Conservation (phyloP, 75 land plant genomes). For the Ceratopteris richardii region DNA sequence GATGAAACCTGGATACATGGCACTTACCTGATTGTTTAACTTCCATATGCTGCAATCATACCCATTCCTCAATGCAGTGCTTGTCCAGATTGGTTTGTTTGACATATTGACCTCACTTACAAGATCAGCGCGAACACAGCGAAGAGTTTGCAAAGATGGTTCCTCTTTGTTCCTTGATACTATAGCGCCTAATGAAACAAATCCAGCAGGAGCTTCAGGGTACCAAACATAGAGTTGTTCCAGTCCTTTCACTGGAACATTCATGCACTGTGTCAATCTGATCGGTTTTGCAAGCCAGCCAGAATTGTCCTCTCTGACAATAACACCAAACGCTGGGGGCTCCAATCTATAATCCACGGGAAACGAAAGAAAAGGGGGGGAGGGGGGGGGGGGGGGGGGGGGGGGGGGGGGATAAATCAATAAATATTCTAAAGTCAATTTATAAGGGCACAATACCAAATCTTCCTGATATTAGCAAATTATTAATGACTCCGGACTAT, state of each 20-base stretch:
- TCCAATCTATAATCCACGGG: conserved; percentile 50
- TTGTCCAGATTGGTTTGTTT: conserved; percentile 57
- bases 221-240: conserved; percentile 89
- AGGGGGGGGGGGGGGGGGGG: too few relatives aligned
- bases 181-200: conserved; percentile 76
- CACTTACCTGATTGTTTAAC: conserved; percentile 86
- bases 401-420: too few relatives aligned
- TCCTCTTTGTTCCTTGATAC: conserved; percentile 44
- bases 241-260: conserved; percentile 50
- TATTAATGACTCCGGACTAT: not conserved
- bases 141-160: conserved; percentile 43
- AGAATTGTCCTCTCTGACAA: conserved; percentile 60
- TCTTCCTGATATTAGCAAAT: not conserved
- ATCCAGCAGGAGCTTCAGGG: conserved; percentile 91
- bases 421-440: too few relatives aligned
- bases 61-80: conserved; percentile 44
- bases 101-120: conserved; percentile 61
- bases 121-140: conserved; percentile 92
- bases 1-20: not conserved
- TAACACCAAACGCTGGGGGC: conserved; percentile 76
- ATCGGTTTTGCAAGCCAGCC: conserved; percentile 70
- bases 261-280: conserved; percentile 65
- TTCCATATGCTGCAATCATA: conserved; percentile 91
- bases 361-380: too few relatives aligned
- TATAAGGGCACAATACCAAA: not conserved